Evolutionary conservation across 225 moss, liverwort and hornwort species (phyloP).

Genomic region (Marchantia polymorpha): DNA sequence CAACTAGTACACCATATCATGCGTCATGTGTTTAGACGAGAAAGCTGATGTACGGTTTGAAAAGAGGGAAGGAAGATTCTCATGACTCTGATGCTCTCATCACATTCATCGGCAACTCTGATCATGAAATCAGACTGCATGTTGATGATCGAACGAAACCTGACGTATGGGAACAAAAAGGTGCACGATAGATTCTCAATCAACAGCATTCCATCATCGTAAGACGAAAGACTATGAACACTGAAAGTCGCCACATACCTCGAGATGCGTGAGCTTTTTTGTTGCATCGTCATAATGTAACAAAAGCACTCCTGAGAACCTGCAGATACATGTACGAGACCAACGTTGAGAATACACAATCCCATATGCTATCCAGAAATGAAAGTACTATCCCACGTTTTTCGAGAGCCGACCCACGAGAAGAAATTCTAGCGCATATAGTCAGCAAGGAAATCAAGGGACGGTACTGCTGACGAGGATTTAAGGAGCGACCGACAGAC

Average conservation of each 20-base stretch:
- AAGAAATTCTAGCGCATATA: no score
- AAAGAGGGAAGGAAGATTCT: slow-evolving; percentile 13
- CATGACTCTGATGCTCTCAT: neutral
- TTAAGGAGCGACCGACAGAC: no score
- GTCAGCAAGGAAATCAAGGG: no score
- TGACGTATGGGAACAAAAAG: neutral
- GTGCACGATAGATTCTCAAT: neutral
- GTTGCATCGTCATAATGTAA: slow-evolving; percentile 54
- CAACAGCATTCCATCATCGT: neutral
- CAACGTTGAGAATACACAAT: neutral
- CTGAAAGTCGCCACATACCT: slow-evolving; percentile 43
- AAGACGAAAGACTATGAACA: neutral
- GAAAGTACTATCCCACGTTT: no score
- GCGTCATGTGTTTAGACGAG: neutral
- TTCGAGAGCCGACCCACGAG: no score
- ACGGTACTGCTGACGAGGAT: no score
- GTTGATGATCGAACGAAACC: neutral
- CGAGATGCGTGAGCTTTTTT: slow-evolving; percentile 59
- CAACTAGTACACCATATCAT: neutral
- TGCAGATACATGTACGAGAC: slow-evolving; percentile 27
- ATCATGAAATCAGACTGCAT: neutral
- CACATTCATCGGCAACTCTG: neutral
- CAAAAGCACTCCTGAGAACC: slow-evolving; percentile 82
- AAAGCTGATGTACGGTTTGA: slow-evolving; percentile 4
- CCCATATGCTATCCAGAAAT: neutral